Evolutionary conservation across 2,329 filamentous ascomycete species (phyloP).

Genomic region (Aspergillus sergii): DNA sequence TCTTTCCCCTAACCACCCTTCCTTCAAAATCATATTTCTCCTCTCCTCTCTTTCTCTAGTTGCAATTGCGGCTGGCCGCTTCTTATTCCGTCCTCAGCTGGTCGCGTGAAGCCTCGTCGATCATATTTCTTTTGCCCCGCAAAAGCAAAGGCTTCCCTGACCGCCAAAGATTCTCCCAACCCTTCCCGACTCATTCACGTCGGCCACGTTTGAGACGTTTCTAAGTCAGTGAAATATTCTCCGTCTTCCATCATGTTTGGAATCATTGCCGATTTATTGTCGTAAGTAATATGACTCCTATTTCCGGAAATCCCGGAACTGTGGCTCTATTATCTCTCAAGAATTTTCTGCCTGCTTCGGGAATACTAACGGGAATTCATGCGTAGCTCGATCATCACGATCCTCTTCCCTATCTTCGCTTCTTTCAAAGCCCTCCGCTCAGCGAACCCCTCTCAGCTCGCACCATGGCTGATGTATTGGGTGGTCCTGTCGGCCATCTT

Average conservation of each 20-base stretch:
- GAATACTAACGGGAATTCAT: slow-evolving; percentile 18
- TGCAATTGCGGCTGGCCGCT: slow-evolving; percentile 19
- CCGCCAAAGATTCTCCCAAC: slow-evolving; percentile 2
- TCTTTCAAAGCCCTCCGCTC: slow-evolving; percentile 98
- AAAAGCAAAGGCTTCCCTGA: slow-evolving; percentile 8
- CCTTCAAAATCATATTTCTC: background rate
- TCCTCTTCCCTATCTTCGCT: slow-evolving; percentile 93
- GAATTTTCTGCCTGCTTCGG: background rate
- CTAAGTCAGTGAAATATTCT: background rate
- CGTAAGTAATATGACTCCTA: slow-evolving; percentile 56
- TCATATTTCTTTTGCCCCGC: slow-evolving; percentile 22
- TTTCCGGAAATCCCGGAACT: background rate
- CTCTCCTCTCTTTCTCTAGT: background rate
- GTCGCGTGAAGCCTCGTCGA: slow-evolving; percentile 22
- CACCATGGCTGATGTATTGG: slow-evolving; percentile 99
- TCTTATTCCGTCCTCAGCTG: slow-evolving; percentile 6
- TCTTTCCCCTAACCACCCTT: background rate
- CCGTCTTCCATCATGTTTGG: slow-evolving; percentile 65
- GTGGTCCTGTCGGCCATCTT: slow-evolving; percentile 82
- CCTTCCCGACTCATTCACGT: background rate
- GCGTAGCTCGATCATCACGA: slow-evolving; percentile 76
- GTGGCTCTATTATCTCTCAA: slow-evolving; percentile 5
- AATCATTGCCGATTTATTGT: slow-evolving; percentile 74
- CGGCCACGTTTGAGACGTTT: background rate
- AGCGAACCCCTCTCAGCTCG: slow-evolving; percentile 82